Evolutionary conservation across 345 rosid species (phyloP), one percentile per base, ranked within the genome.

Genomic region (Aquilaria malaccensis): DNA sequence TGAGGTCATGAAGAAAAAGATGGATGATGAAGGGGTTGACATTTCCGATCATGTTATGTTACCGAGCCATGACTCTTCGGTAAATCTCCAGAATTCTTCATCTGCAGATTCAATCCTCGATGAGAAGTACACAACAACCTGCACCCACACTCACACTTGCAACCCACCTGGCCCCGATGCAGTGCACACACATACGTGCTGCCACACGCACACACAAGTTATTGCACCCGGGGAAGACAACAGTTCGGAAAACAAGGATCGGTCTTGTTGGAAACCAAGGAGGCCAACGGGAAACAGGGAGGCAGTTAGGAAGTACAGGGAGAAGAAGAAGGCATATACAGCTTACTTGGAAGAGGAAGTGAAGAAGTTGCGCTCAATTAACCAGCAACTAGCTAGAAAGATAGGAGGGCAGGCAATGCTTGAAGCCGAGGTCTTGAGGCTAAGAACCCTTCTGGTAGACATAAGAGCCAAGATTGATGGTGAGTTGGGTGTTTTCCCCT

Each of bases 101-200:
- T 77, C 74, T 3, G 53, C 54, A 30, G 79, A 74, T 61, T 57
- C 58, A 56, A 49, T 56, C 57, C 61, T 56, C 10, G 6, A 30
- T 22, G 79, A 80, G 46, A 81, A 67, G 31, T 49, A 66, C 68
- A 63, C 77, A 6, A 76, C 63, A 69, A 77, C 85, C 11, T 87
- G 95, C 61, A 80, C 80, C 33, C 95, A 87, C 74, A 85, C 87
- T 15, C 97, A 89, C 70, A 80, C 91, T 33, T 87, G 97, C 70
- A 85, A 81, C 55, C 91, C 84, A 32, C 86, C 83, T 13, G 92
- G 85, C 5, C 89, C 94, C 32, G 85, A 72, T 54, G 72, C 80
- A 1, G 65, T 60, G 9, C 92, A 85, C 67, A 71, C 88, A 0
- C 97, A 89, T 66, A 87, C 86, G 30, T 86, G 97, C 69, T 78